Percentiles rank a stretch among this genome's conserved stretches.
Conservation (phyloP, 192 early-diverging fungal species). For the Umbelopsis ramanniana region DNA sequence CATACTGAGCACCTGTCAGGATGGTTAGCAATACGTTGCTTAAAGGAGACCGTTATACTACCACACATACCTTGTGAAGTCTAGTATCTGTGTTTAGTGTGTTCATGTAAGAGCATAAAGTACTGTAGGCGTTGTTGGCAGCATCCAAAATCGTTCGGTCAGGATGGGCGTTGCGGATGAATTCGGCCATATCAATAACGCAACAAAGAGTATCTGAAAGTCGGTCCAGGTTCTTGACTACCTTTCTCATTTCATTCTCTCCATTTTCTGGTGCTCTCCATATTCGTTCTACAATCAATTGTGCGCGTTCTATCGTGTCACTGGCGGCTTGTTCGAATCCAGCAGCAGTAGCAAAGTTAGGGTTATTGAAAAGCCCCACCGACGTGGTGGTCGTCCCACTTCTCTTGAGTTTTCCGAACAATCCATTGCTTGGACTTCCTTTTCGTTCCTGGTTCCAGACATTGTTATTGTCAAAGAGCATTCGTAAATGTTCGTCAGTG, state of each 20-base stretch:
- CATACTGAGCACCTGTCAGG: slow-evolving; percentile 63
- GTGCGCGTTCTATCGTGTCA: slow-evolving; percentile 52
- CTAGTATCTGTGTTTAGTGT: slow-evolving; percentile 90
- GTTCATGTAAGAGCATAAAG: slow-evolving; percentile 86
- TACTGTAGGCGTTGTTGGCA: slow-evolving; percentile 77
- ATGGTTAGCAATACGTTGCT: not conserved
- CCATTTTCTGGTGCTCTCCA: slow-evolving; percentile 51
- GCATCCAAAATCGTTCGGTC: slow-evolving; percentile 67
- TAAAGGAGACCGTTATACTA: not conserved
- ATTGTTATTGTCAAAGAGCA: slow-evolving; percentile 35
- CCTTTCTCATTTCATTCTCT: slow-evolving; percentile 62
- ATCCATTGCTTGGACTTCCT: not conserved
- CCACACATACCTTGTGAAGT: slow-evolving; percentile 67
- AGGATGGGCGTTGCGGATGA: slow-evolving; percentile 92
- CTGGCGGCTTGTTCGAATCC: slow-evolving; percentile 51
- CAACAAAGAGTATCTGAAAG: slow-evolving; percentile 88
- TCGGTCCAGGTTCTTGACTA: slow-evolving; percentile 88
- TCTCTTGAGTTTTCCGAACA: not conserved
- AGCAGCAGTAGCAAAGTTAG: slow-evolving; percentile 40
- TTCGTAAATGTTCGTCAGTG: slow-evolving; percentile 31
- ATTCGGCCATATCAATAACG: slow-evolving; percentile 91
- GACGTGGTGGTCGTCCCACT: not conserved
- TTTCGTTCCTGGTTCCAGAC: slow-evolving; percentile 35
- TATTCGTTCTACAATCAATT: slow-evolving; percentile 58
- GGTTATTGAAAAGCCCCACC: slow-evolving; percentile 49